Conservation (phyloP, 805 yeast species). For the Phaffomyces thermotolerans region DNA sequence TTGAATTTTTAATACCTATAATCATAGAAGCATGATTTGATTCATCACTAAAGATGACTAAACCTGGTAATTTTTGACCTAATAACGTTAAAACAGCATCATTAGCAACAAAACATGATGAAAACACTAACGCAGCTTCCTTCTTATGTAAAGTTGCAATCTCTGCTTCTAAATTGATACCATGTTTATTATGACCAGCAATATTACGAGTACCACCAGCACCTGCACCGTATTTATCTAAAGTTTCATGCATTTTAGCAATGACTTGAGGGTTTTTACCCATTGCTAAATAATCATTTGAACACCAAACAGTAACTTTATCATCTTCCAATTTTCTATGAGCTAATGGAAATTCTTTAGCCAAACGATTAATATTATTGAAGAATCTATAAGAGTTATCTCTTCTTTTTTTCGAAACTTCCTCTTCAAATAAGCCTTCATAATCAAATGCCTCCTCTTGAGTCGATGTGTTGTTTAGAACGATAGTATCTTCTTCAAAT, state of each 20-base stretch:
- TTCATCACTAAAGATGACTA: constrained; percentile 89
- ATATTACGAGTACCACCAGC: constrained; percentile 99
- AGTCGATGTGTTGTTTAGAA: constrained; percentile 31
- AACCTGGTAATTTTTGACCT: constrained; percentile 83
- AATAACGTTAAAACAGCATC: constrained; percentile 88
- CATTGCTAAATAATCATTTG: constrained; percentile 96
- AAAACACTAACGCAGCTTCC: constrained; percentile 90
- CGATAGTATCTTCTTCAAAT: constrained; percentile 13
- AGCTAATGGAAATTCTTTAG: constrained; percentile 88
- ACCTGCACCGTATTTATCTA: constrained; percentile 92
- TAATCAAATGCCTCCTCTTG: constrained; percentile 60
- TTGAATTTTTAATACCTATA: constrained; percentile 87
- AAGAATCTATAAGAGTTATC: constrained; percentile 94
- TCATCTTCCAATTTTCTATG: constrained; percentile 70
- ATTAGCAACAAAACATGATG: constrained; percentile 94
- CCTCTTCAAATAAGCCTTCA: constrained; percentile 57
- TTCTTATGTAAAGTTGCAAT: constrained; percentile 88
- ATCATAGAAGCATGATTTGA: constrained; percentile 98
- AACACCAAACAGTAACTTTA: constrained; percentile 97
- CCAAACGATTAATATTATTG: constrained; percentile 94
- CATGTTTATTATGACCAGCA: constrained; percentile 93
- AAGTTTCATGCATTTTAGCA: constrained; percentile 66
- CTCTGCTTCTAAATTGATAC: constrained; percentile 81
- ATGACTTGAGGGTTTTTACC: constrained; percentile 73
- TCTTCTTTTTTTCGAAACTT: constrained; percentile 63